A percentile compares a stretch with the other conserved stretches of the same genome.
Evolutionary conservation across 2,329 filamentous ascomycete species (phyloP).

Genomic region (Penicillium sp.): DNA sequence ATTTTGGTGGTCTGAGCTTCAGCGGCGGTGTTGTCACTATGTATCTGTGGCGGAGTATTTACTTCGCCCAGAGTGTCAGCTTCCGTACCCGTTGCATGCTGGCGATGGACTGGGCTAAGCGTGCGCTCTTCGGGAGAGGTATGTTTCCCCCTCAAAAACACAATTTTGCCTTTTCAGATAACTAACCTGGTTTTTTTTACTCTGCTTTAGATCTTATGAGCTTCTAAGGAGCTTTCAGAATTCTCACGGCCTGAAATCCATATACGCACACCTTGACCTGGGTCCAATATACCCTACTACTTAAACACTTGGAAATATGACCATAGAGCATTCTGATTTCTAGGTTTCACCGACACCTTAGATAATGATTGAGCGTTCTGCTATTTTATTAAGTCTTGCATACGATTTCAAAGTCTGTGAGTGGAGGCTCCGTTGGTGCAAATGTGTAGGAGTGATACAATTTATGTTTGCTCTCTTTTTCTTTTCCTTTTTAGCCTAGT

Average conservation of each 20-base stretch:
- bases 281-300: background rate
- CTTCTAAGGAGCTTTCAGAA: conserved; percentile 38
- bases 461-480: background rate
- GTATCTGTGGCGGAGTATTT: conserved; percentile 93
- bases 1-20: conserved; percentile 76
- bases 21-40: conserved; percentile 87
- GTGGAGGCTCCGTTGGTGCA: background rate
- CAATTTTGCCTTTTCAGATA: background rate
- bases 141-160: conserved; percentile 38
- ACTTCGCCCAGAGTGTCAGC: conserved; percentile 97
- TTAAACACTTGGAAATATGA: background rate
- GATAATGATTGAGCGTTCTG: background rate
- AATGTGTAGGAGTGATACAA: background rate
- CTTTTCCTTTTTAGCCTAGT: background rate
- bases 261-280: too few relatives aligned
- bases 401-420: background rate
- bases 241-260: background rate
- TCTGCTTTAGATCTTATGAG: conserved; percentile 53
- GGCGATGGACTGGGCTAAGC: conserved; percentile 99
- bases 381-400: background rate
- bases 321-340: background rate
- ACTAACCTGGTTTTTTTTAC: conserved; percentile 1
- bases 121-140: conserved; percentile 94
- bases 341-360: background rate
- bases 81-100: conserved; percentile 82